These are phyloP conservation scores for Rhinocladiella mackenziei DNA, from an alignment of 2,329 filamentous ascomycete genomes.

Conservation along the genomic window DNA sequence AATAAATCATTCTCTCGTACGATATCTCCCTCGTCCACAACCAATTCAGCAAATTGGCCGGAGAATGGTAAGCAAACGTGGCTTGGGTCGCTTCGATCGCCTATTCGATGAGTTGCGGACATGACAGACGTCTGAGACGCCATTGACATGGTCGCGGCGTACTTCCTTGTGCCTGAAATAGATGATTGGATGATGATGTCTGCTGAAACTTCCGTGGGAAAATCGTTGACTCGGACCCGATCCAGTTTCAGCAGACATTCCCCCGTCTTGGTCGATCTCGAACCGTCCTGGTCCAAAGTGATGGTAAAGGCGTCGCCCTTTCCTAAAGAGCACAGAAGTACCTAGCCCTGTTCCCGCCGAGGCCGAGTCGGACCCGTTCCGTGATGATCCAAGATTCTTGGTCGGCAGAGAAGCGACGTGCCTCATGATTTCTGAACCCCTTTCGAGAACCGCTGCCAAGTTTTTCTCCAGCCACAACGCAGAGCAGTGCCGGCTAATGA, in stretches of 20 bases:
- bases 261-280: conserved; percentile 8
- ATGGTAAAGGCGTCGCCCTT: conserved; percentile 50
- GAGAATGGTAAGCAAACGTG: conserved; percentile 57
- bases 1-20: conserved; percentile 51
- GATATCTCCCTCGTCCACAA: conserved; percentile 51
- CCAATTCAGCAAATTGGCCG: conserved; percentile 56
- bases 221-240: conserved; percentile 56
- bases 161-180: neutral
- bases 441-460: neutral
- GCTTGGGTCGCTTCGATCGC: conserved; percentile 45
- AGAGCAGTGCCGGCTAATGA: neutral
- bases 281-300: conserved; percentile 46
- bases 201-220: conserved; percentile 42
- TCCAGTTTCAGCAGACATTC: conserved; percentile 52
- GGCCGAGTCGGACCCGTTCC: neutral
- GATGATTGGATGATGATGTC: neutral
- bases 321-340: conserved; percentile 52
- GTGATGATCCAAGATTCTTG: neutral
- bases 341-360: no score
- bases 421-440: conserved; percentile 36
- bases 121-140: conserved; percentile 42
- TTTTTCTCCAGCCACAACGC: neutral
- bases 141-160: conserved; percentile 31
- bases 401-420: neutral
- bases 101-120: conserved; percentile 45